Percentiles rank a stretch among this genome's conserved stretches.
phyloP scores from a whole-genome alignment of 1,284 basidiomycete genomes.

The Coniferiporia sulphurascens region DNA sequence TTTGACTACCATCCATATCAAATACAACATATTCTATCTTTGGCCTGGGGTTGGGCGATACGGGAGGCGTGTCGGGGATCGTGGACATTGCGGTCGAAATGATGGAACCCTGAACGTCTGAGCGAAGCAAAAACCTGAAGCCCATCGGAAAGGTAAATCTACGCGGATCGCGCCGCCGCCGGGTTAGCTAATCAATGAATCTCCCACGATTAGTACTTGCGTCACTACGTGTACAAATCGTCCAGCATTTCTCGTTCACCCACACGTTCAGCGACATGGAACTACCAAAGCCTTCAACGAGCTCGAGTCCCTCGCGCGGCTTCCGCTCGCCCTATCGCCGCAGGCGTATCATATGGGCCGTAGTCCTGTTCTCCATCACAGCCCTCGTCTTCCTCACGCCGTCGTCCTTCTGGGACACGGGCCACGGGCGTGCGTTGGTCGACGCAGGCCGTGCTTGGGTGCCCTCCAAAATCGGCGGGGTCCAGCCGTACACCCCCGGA shows the following conservation, averaged over 20 bases:
- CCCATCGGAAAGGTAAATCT: background rate
- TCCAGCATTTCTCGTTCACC: no score
- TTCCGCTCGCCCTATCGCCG: conserved; percentile 12
- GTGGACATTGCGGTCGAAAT: conserved; percentile 33
- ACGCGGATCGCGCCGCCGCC: background rate
- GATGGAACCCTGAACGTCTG: conserved; percentile 23
- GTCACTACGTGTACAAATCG: background rate
- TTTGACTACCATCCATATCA: conserved; percentile 67
- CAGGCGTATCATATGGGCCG: conserved; percentile 14
- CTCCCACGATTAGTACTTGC: background rate
- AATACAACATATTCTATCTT: conserved; percentile 70
- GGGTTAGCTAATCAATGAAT: background rate
- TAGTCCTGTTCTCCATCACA: conserved; percentile 1
- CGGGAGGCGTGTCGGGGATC: conserved; percentile 19
- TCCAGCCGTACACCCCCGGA: conserved; percentile 2
- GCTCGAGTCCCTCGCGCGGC: conserved; percentile 3
- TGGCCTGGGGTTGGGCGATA: conserved; percentile 29
- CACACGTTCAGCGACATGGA: background rate
- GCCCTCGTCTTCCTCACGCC: conserved; percentile 16
- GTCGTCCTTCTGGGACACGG: conserved; percentile 17
- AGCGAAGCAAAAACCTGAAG: background rate
- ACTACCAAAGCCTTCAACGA: background rate
- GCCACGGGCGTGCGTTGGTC: conserved; percentile 8
- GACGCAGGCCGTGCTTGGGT: conserved; percentile 8
- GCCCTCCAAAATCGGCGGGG: background rate